Evolutionary conservation across 345 rosid species (phyloP).

Genomic region (Gossypium turneri): DNA sequence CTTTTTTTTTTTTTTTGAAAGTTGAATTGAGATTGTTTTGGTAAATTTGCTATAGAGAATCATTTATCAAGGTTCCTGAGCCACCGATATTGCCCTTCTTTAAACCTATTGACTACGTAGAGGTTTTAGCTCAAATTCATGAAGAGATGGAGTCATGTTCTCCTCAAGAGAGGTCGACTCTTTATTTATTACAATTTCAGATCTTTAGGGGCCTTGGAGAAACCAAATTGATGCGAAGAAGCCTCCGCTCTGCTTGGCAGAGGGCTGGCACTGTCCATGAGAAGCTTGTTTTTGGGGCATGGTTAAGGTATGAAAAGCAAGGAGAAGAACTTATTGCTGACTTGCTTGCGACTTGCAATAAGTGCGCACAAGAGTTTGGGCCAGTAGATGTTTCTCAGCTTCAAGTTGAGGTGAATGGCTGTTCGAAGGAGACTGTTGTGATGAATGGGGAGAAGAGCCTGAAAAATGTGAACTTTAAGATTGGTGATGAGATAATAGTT

Average conservation of each 20-base stretch:
- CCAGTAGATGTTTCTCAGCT: conserved; percentile 60
- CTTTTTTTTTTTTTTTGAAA: background rate
- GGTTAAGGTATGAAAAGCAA: conserved; percentile 85
- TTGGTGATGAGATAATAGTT: conserved; percentile 66
- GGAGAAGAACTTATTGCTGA: conserved; percentile 87
- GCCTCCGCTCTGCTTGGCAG: conserved; percentile 92
- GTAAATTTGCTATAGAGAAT: conserved; percentile 58
- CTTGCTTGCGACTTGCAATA: conserved; percentile 73
- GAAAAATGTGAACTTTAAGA: conserved; percentile 54
- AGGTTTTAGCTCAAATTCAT: conserved; percentile 92
- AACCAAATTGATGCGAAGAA: conserved; percentile 74
- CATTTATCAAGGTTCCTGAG: conserved; percentile 90
- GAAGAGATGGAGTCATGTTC: conserved; percentile 90
- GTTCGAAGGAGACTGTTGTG: conserved; percentile 34
- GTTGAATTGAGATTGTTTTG: conserved; percentile 17
- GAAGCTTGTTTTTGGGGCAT: conserved; percentile 82
- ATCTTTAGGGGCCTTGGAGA: conserved; percentile 93
- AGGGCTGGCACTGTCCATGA: conserved; percentile 78
- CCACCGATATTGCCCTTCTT: conserved; percentile 66
- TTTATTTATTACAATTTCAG: conserved; percentile 77
- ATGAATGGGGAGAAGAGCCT: conserved; percentile 28
- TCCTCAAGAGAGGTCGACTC: conserved; percentile 55
- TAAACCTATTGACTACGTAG: conserved; percentile 89
- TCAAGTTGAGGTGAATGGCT: conserved; percentile 28
- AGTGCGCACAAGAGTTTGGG: conserved; percentile 65